phyloP scores from a whole-genome alignment of 805 yeast species.

The Metschnikowia amazonensis region DNA sequence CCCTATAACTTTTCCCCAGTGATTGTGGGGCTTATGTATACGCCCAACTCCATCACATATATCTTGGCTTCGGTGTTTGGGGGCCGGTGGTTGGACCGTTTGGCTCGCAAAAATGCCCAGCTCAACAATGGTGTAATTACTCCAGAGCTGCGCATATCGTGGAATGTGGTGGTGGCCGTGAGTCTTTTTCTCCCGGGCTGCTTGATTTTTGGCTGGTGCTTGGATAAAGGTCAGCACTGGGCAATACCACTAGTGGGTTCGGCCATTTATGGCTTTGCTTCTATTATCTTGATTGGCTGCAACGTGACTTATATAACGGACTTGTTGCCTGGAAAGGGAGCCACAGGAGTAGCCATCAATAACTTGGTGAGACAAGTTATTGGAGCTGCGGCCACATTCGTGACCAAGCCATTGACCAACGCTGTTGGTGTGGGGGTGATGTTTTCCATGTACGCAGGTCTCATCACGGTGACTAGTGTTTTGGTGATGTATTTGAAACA shows the following conservation, averaged over 20 bases:
- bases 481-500: constrained; percentile 46
- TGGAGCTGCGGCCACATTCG: constrained; percentile 75
- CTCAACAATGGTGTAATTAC: constrained; percentile 59
- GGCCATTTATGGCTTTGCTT: constrained; percentile 75
- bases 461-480: constrained; percentile 43
- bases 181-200: constrained; percentile 59
- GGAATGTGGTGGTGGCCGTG: constrained; percentile 67
- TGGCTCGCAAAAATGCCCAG: constrained; percentile 49
- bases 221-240: constrained; percentile 66
- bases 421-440: constrained; percentile 73
- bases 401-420: constrained; percentile 62
- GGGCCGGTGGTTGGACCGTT: constrained; percentile 72
- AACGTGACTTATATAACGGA: constrained; percentile 80
- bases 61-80: constrained; percentile 73
- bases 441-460: constrained; percentile 61
- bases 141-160: constrained; percentile 78
- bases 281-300: constrained; percentile 80
- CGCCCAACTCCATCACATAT: constrained; percentile 80
- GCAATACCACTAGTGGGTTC: constrained; percentile 77
- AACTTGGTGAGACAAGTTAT: constrained; percentile 68
- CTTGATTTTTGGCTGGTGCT: constrained; percentile 79
- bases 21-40: constrained; percentile 69
- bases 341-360: constrained; percentile 83
- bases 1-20: constrained; percentile 71
- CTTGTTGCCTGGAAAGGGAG: constrained; percentile 81